Evolutionary conservation across 208 protist genomes (phyloP).

Genomic region (Herpetomonas muscarum): DNA sequence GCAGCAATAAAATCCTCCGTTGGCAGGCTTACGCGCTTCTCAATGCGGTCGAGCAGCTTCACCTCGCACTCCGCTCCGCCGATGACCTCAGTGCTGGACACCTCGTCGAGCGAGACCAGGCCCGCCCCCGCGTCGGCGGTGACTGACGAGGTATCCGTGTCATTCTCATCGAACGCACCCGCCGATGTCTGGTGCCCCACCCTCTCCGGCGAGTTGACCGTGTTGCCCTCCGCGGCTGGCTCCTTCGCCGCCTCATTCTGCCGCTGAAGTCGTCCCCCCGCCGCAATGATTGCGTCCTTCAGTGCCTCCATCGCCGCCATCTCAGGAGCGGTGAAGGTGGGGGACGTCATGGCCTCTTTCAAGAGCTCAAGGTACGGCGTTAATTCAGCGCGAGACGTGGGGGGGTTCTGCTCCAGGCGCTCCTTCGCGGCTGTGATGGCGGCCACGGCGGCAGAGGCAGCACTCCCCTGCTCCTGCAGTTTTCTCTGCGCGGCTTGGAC

Average conservation of each 20-base stretch:
- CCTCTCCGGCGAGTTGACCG: background rate
- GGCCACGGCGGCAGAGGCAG: background rate
- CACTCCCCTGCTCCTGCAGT: background rate
- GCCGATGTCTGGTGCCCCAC: background rate
- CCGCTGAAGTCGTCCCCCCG: background rate
- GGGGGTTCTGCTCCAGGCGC: slow-evolving; percentile 1
- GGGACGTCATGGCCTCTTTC: background rate
- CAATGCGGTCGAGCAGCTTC: slow-evolving; percentile 29
- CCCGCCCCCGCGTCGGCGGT: slow-evolving; percentile 3
- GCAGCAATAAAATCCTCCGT: slow-evolving; percentile 16
- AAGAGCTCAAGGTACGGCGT: slow-evolving; percentile 3
- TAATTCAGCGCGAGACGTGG: background rate
- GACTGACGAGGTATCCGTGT: slow-evolving; percentile 3
- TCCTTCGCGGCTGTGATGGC: background rate
- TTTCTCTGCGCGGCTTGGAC: slow-evolving; percentile 24
- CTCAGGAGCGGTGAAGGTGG: background rate
- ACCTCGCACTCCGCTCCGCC: slow-evolving; percentile 4
- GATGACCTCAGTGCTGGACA: background rate
- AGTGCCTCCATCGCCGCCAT: slow-evolving; percentile 2
- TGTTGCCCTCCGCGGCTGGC: background rate
- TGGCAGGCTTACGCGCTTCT: slow-evolving; percentile 9
- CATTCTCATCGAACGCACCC: slow-evolving; percentile 27
- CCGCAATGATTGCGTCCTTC: background rate
- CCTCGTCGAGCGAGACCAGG: background rate
- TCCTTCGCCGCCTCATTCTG: background rate